Evolutionary conservation across 2,329 filamentous ascomycete genomes (phyloP), one percentile per base, ranked within the genome.

Genomic region (Colletotrichum sp.): DNA sequence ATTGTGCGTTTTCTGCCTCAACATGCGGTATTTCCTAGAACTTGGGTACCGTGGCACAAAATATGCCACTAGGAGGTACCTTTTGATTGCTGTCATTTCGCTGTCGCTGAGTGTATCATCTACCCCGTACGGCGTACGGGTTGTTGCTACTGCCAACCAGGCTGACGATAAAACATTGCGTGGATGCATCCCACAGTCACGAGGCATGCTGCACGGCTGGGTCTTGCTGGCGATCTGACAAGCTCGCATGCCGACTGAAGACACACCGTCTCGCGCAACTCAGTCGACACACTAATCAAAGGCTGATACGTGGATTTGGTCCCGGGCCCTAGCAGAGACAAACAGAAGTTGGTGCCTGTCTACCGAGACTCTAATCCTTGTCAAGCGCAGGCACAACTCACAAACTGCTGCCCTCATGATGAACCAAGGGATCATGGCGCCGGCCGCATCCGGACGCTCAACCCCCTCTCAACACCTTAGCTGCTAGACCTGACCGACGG

Each of bases 21-120:
- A 73, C 24, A 27, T 47, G 24, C 38, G 54, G 55, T 62, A 38
- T 66, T 63, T 66, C 21, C n/a, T n/a, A 51, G 27, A 63, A 62
- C 31, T n/a, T 21, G 38, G 54, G 24, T 66, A 24, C 33, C 15
- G 62, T 72, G 43, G n/a, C 16, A 72, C 34, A 47, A 64, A 51
- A 13, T 38, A 27, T 54, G 54, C 16, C 24, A 33, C 16, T 34
- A 43, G 66, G 59, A 27, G 16, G 8, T 27, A 24, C 43, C 54
- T 38, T 57, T 70, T 73, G 61, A 66, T 62, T 73, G 67, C 67
- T 11, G 67, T 24, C 61, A 70, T 73, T n/a, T 73, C 61, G 61
- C 67, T 70, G 51, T 61, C 15, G 31, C n/a, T 29, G 15, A 9
- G n/a, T 29, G 15, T 57, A 34, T 33, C 57, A 16, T 38, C 31